Conservation (phyloP, 108 stramenopile species). For the Skeletonema tropicum region DNA sequence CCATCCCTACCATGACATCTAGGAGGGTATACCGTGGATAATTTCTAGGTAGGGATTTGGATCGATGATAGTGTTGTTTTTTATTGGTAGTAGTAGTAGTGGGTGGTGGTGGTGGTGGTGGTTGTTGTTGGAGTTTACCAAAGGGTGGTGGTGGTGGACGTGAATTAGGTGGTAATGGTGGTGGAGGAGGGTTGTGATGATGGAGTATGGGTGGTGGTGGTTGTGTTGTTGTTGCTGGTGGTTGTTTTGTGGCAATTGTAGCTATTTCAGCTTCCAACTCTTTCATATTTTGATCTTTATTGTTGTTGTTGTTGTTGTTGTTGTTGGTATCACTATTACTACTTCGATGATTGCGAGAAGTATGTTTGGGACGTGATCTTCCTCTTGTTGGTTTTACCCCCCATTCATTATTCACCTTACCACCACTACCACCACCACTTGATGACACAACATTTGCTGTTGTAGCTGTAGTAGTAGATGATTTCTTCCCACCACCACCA, state of each 20-base stretch:
- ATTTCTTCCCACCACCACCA: background rate
- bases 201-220: background rate
- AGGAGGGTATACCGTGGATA: background rate
- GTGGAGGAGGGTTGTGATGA: background rate
- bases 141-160: background rate
- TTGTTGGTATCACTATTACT: background rate
- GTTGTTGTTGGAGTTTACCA: background rate
- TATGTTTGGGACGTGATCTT: background rate
- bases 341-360: background rate
- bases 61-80: background rate
- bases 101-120: too few species aligned
- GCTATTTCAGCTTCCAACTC: background rate
- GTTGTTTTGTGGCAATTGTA: background rate
- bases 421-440: background rate
- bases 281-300: background rate
- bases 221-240: background rate
- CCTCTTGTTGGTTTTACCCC: background rate
- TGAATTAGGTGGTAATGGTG: too few species aligned
- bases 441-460: too few species aligned
- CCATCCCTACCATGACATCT: background rate
- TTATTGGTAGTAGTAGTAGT: too few species aligned
- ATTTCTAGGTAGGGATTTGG: background rate
- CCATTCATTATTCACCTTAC: background rate
- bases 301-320: background rate
- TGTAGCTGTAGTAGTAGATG: background rate